These are phyloP conservation scores for Plasmodium relictum DNA, from an alignment of 169 alveolate genomes.

Conservation along the genomic window DNA sequence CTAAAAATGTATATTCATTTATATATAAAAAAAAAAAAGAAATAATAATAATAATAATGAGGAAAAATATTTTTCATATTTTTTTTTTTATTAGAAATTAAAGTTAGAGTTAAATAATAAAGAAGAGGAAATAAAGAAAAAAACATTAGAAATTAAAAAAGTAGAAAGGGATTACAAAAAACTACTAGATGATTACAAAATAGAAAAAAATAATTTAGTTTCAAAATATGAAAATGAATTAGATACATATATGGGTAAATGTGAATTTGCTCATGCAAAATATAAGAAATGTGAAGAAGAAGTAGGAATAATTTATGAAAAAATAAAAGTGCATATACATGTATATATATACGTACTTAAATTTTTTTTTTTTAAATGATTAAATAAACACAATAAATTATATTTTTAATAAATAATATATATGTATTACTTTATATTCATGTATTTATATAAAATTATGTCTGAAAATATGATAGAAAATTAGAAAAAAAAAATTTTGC, in stretches of 20 bases:
- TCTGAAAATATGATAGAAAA: no score
- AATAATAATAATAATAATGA: no score
- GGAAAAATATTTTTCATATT: background rate
- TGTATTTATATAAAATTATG: no score
- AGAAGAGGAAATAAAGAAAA: conserved; percentile 69
- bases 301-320: conserved; percentile 8
- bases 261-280: conserved; percentile 61
- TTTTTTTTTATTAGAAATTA: conserved; percentile 24
- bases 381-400: no score
- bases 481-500: no score
- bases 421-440: no score
- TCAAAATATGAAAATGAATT: conserved; percentile 72
- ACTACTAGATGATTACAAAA: conserved; percentile 60
- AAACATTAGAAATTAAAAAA: conserved; percentile 36
- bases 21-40: background rate
- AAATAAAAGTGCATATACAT: background rate
- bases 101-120: conserved; percentile 35
- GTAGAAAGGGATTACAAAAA: conserved; percentile 70
- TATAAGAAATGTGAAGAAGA: conserved; percentile 68
- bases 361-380: no score
- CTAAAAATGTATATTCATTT: background rate
- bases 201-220: conserved; percentile 56
- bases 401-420: no score
- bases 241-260: conserved; percentile 52
- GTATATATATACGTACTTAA: background rate